A percentile compares a stretch with the other conserved stretches of the same genome.
Evolutionary conservation across 768 basidiomycete species (phyloP).

Genomic region (Suillus subluteus): DNA sequence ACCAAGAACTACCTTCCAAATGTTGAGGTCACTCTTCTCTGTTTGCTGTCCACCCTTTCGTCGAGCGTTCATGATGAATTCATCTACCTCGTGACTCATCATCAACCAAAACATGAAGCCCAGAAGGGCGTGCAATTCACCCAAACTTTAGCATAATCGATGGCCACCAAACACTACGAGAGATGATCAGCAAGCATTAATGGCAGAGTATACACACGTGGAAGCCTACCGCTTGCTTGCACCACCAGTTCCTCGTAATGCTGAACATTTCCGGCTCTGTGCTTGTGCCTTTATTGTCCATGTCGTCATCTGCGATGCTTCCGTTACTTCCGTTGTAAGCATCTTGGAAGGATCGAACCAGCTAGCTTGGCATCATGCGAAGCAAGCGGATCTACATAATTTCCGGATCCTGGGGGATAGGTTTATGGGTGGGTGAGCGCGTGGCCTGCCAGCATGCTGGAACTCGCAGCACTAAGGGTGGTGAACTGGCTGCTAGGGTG

Average conservation of each 20-base stretch:
- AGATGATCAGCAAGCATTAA: background rate
- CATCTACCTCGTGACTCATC: too few relatives aligned
- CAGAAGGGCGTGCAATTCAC: background rate
- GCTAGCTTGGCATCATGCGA: too few relatives aligned
- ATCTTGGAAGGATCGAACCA: background rate
- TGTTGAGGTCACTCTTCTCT: background rate
- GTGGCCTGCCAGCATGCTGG: background rate
- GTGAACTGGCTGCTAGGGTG: background rate
- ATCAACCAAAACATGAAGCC: background rate
- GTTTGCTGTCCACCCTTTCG: background rate
- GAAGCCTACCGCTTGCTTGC: too few relatives aligned
- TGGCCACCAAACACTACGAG: background rate
- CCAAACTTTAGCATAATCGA: background rate
- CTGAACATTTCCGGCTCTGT: background rate
- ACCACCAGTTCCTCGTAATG: too few relatives aligned
- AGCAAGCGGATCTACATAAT: background rate
- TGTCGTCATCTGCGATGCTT: background rate
- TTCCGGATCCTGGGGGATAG: too few relatives aligned
- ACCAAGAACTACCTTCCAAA: background rate
- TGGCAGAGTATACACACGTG: background rate
- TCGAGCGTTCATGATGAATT: too few relatives aligned
- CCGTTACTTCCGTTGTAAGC: background rate
- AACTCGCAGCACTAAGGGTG: too few relatives aligned
- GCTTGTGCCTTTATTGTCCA: background rate
- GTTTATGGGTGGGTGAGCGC: background rate